Evolutionary conservation across 2,329 filamentous ascomycete species (phyloP).

Genomic region (Claviceps spartinae): DNA sequence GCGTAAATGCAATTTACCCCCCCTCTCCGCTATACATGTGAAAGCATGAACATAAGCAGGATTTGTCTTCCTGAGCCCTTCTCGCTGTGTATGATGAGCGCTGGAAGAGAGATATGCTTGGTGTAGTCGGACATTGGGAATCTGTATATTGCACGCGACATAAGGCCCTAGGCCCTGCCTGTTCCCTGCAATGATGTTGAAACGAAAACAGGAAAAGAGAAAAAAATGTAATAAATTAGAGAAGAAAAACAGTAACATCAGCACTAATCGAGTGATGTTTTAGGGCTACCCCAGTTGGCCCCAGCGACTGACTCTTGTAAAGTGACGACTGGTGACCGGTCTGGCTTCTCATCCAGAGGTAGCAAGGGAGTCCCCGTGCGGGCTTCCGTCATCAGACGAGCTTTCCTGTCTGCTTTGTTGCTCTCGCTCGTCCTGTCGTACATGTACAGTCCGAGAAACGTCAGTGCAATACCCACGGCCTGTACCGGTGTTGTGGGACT

Average conservation of each 20-base stretch:
- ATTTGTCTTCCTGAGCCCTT: too few relatives aligned
- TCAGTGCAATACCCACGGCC: conserved; percentile 72
- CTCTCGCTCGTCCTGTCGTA: conserved; percentile 88
- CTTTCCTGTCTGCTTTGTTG: conserved; percentile 74
- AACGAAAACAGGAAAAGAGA: not conserved
- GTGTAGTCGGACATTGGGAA: too few relatives aligned
- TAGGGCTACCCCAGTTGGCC: conserved; percentile 28
- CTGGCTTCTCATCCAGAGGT: conserved; percentile 42
- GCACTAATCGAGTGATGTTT: conserved; percentile 40
- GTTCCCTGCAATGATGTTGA: too few relatives aligned
- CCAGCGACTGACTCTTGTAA: conserved; percentile 7
- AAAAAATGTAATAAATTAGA: not conserved
- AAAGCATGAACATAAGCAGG: too few relatives aligned
- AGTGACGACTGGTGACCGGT: not conserved
- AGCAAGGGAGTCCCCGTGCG: conserved; percentile 39
- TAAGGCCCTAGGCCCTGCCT: too few relatives aligned
- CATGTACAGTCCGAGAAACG: conserved; percentile 83
- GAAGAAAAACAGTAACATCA: not conserved
- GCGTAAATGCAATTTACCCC: too few relatives aligned
- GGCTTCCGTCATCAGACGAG: conserved; percentile 44
- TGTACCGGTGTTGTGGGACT: conserved; percentile 76
- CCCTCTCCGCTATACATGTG: too few relatives aligned
- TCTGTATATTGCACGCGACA: too few relatives aligned
- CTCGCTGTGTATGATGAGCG: too few relatives aligned
- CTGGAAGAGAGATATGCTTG: too few relatives aligned